Evolutionary conservation across 2,329 filamentous ascomycete species (phyloP), one percentile per base, ranked within the genome.

Genomic region (Diaporthe velutina): DNA sequence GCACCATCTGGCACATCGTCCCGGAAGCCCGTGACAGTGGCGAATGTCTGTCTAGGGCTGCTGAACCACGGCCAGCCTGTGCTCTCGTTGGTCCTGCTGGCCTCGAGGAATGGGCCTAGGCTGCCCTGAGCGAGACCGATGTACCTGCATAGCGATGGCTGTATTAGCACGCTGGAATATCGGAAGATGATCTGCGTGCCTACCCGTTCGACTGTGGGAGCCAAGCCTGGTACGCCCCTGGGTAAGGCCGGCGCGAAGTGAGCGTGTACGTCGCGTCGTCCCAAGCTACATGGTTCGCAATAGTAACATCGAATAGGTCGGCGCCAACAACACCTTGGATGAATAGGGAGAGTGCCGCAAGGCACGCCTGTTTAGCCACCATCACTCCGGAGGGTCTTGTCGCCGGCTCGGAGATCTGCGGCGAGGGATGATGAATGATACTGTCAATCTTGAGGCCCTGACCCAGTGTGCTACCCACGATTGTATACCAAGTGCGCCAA

Each of bases 21-120:
- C 40, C 60, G 15, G 25, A 64, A 64, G 12, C 60, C 60, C 2
- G 40, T 48, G 8, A 64, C 60, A 4, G 60, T 64, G 60, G 60
- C 60, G 60, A 48, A 48, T 15, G 60, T 64, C 38, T 30, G 38
- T 6, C 25, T 38, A 12, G 17, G 38, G 38, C 38, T 28, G 57
- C 48, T 25, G 19, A 9, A 33, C 1, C 9, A 30, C 28, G 52
- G 52, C 28, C 52, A 55, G 13, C 54, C 28, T 7, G 28, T 33
- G 33, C 30, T 58, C 55, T 58, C 30, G 19, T 38, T 58, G 10
- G 30, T n/a, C 55, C 55, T 35, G 19, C 35, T 61, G n/a, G 3
- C 57, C 38, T 61, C 57, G n/a, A 61, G 15, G 35, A 61, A 61
- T 25, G 57, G 57, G 9, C 57, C 57, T 10, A 61, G 57, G n/a